Evolutionary conservation across 139 green algal species (phyloP).

Genomic region (Parachlorella kessleri): DNA sequence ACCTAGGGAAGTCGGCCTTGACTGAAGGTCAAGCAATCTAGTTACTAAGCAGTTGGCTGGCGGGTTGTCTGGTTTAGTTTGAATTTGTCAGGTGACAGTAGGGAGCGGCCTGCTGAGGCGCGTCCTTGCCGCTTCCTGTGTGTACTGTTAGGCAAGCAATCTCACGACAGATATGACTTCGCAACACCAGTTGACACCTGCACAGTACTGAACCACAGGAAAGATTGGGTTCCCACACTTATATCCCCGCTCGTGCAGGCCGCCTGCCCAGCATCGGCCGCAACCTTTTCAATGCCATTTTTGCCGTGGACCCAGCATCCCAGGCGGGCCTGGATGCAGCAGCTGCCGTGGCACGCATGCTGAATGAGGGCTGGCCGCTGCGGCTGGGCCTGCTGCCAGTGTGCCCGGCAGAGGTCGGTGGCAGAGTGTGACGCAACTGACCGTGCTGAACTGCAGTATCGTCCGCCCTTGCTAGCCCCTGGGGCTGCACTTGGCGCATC

Average conservation of each 20-base stretch:
- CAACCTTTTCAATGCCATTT: slow-evolving; percentile 78
- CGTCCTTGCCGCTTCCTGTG: too few species aligned
- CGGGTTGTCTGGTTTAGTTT: too few species aligned
- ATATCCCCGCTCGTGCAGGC: slow-evolving; percentile 37
- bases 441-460: background rate
- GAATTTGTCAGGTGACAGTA: too few species aligned
- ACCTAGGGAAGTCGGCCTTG: too few species aligned
- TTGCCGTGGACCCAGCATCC: slow-evolving; percentile 63
- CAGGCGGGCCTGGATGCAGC: slow-evolving; percentile 30
- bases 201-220: too few species aligned
- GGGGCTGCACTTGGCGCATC: background rate
- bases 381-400: slow-evolving; percentile 53
- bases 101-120: too few species aligned
- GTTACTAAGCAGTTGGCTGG: too few species aligned
- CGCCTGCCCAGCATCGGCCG: slow-evolving; percentile 51
- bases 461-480: background rate
- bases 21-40: too few species aligned
- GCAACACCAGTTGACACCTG: too few species aligned
- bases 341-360: slow-evolving; percentile 19
- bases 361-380: slow-evolving; percentile 45
- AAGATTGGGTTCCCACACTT: too few species aligned
- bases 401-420: background rate
- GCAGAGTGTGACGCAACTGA: background rate
- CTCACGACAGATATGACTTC: too few species aligned
- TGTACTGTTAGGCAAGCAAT: too few species aligned